Percentiles rank a stretch among this genome's conserved stretches.
Conservation (phyloP, 129 eudicot genomes). For the Chrysanthemum makinoi region DNA sequence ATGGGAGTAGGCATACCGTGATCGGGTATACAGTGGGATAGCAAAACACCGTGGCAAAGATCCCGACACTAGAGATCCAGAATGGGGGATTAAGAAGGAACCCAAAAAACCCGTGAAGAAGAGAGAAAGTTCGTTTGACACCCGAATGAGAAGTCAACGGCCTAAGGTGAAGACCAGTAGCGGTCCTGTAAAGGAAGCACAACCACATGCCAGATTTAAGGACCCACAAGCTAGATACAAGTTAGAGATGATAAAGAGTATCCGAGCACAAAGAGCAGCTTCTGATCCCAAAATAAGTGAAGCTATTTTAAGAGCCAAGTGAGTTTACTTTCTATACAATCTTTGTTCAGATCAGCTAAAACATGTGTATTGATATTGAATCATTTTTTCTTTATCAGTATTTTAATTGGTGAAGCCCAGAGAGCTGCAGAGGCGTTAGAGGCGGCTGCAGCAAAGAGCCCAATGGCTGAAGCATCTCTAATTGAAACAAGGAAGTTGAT, state of each 20-base stretch:
- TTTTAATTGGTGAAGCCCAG: conserved; percentile 84
- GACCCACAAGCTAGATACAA: conserved; percentile 87
- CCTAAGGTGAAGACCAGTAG: conserved; percentile 38
- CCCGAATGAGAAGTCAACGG: conserved; percentile 26
- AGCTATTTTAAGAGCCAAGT: conserved; percentile 89
- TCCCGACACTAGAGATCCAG: conserved; percentile 46
- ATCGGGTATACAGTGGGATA: conserved; percentile 61
- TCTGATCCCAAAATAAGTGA: conserved; percentile 55
- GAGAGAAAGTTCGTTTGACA: conserved; percentile 12
- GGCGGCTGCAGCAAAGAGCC: conserved; percentile 66
- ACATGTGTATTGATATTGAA: not conserved
- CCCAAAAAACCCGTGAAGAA: conserved; percentile 33
- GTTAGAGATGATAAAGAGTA: conserved; percentile 82
- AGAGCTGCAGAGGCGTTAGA: conserved; percentile 85
- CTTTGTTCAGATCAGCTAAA: not conserved
- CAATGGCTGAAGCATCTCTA: conserved; percentile 77
- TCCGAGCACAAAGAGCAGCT: conserved; percentile 81
- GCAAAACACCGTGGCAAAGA: conserved; percentile 53
- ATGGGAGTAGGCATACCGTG: conserved; percentile 62
- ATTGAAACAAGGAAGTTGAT: conserved; percentile 75
- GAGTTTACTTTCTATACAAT: conserved; percentile 31
- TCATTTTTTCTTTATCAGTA: conserved; percentile 35
- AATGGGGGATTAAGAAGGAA: conserved; percentile 45
- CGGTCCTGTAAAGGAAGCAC: conserved; percentile 51
- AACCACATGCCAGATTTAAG: conserved; percentile 47